Evolutionary conservation across 805 yeast species (phyloP).

Genomic region (Zygosaccharomyces bisporus): DNA sequence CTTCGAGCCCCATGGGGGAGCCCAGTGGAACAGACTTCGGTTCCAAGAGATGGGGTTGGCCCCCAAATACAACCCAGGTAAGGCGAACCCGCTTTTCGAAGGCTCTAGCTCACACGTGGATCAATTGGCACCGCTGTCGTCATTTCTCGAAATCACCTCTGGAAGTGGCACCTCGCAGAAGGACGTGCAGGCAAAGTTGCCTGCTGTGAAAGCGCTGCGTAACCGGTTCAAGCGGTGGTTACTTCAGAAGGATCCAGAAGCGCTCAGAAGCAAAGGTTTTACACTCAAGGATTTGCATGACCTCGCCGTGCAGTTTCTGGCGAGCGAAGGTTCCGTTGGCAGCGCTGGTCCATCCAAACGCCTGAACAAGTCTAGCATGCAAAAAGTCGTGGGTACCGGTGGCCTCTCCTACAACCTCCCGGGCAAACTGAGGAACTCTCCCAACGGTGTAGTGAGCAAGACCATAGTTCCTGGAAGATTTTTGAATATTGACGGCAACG

Average conservation of each 20-base stretch:
- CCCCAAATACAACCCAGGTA: conserved; percentile 28
- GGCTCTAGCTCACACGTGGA: conserved; percentile 19
- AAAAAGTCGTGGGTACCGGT: conserved; percentile 59
- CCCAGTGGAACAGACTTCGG: conserved; percentile 56
- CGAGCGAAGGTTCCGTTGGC: conserved; percentile 15
- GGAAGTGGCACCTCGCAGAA: conserved; percentile 14
- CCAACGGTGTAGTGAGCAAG: conserved; percentile 59
- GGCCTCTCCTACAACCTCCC: conserved; percentile 68
- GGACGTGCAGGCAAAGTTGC: conserved; percentile 33
- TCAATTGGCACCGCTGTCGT: conserved; percentile 22
- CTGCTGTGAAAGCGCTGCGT: conserved; percentile 46
- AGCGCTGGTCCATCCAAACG: conserved; percentile 6
- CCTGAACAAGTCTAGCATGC: conserved; percentile 11
- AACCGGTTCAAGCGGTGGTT: conserved; percentile 54
- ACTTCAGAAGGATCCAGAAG: conserved; percentile 47
- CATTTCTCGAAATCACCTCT: conserved; percentile 17
- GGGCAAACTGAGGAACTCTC: conserved; percentile 66
- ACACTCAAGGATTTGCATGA: conserved; percentile 36
- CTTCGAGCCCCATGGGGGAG: conserved; percentile 58
- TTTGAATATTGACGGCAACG: conserved; percentile 41
- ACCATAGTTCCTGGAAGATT: conserved; percentile 68
- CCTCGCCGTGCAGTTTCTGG: conserved; percentile 42
- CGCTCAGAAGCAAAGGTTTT: conserved; percentile 29
- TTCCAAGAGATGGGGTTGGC: conserved; percentile 64
- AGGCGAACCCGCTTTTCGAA: conserved; percentile 37